Base-by-base conservation (phyloP, 371 early-diverging fungal species). In the Mucor lusitanicus region DNA sequence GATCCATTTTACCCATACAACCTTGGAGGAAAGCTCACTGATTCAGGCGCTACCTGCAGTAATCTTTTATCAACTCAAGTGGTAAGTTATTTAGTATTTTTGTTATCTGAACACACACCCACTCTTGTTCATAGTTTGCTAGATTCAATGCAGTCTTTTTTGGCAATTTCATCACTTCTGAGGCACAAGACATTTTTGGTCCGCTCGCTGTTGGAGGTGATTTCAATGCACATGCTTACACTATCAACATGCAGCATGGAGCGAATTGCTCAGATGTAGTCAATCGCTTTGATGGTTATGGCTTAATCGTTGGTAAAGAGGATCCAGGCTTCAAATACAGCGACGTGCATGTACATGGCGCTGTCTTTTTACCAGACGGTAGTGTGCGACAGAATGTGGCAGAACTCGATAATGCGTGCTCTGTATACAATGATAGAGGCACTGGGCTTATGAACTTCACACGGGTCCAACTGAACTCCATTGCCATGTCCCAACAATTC, bases 71-170 rank as follows among this genome's bases (percentile, higher is more conserved):
- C 37, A 37, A 37, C 13, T 37, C 37, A 13, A 37, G 37, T 37
- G 13, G 37, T 37, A 13, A 37, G 12, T 37, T 13, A 1, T 37
- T 13, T 12, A 7, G 37, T 12, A 13, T 37, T 37, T n/a, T n/a
- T n/a, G n/a, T n/a, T n/a, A n/a, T n/a, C n/a, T n/a, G n/a, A n/a
- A n/a, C n/a, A n/a, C n/a, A n/a, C n/a, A 46, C 21, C 7, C 7
- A 19, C n/a, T 21, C 3, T 6, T 19, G 4, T 11, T 50, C 0
- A 8, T 8, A 33, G 25, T 50, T 23, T 50, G 25, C 21, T 23
- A 33, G 54, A 50, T 70, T 70, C 46, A 57, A 27, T 28, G 56
- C 33, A 0, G 61, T 70, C 35, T 65, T 70, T 8, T 70, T 70
- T 65, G 70, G 70, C 25, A 39, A 70, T 28, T 70, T 70, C 27